Evolutionary conservation across 2,329 filamentous ascomycete species (phyloP).

Genomic region (Xylaria sp.): DNA sequence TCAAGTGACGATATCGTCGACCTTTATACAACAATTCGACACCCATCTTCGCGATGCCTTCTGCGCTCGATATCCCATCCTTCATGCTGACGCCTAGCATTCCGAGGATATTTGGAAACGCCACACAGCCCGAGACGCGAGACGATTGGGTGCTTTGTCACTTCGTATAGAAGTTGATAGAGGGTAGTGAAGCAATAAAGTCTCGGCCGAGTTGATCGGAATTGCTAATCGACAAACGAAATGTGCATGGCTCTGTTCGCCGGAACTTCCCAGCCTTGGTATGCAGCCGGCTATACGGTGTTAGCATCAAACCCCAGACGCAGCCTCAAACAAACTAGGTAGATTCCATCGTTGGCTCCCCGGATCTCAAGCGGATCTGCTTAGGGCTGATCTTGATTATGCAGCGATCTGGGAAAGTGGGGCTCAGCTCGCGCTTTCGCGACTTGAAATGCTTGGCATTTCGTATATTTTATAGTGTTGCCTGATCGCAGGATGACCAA

Average conservation of each 20-base stretch:
- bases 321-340: not conserved
- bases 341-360: not conserved
- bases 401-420: constrained; percentile 13
- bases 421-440: constrained; percentile 27
- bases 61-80: not conserved
- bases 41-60: not conserved
- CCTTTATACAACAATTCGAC: constrained; percentile 23
- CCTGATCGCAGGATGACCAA: constrained; percentile 13
- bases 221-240: constrained; percentile 19
- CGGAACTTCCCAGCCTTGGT: not conserved
- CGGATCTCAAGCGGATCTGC: not conserved
- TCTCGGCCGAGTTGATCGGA: constrained; percentile 4
- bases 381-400: constrained; percentile 15
- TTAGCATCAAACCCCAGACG: constrained; percentile 1
- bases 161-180: constrained; percentile 3
- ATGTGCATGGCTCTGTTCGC: not conserved
- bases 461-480: too few relatives aligned
- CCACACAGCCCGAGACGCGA: constrained; percentile 20
- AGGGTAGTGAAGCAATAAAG: constrained; percentile 7
- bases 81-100: constrained; percentile 8
- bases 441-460: constrained; percentile 22
- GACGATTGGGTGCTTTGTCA: constrained; percentile 27
- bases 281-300: not conserved
- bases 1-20: constrained; percentile 14
- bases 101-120: not conserved